These are phyloP conservation scores for Limonium bicolor DNA, from an alignment of 148 eudicot genomes.

Conservation along the genomic window DNA sequence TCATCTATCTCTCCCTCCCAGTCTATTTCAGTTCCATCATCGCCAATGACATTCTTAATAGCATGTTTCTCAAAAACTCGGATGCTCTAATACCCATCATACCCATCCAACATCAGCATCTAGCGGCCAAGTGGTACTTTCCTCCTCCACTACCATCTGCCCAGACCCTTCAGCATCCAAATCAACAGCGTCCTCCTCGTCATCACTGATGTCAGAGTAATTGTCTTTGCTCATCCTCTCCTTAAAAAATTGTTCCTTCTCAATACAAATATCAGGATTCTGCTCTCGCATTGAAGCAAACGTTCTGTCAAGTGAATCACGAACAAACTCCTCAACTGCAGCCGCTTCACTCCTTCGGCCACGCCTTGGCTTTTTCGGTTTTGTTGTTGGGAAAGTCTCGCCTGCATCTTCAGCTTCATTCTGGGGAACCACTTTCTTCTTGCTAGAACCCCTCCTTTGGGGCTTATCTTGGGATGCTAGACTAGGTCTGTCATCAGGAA, in stretches of 20 bases:
- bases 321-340: slow-evolving; percentile 77
- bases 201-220: slow-evolving; percentile 18
- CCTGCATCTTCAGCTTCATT: slow-evolving; percentile 14
- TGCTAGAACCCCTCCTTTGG: slow-evolving; percentile 12
- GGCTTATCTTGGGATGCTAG: slow-evolving; percentile 14
- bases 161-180: slow-evolving; percentile 11
- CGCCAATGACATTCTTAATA: slow-evolving; percentile 67
- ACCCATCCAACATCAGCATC: slow-evolving; percentile 98
- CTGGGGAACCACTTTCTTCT: slow-evolving; percentile 16
- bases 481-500: slow-evolving; percentile 13
- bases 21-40: slow-evolving; percentile 75
- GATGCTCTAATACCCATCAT: slow-evolving; percentile 87
- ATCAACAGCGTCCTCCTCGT: slow-evolving; percentile 18
- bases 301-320: slow-evolving; percentile 43
- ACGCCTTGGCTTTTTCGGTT: slow-evolving; percentile 59
- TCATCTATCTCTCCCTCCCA: slow-evolving; percentile 97
- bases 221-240: slow-evolving; percentile 19
- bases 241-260: slow-evolving; percentile 30
- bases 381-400: slow-evolving; percentile 17
- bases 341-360: slow-evolving; percentile 86
- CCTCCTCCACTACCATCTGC: slow-evolving; percentile 65
- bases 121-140: slow-evolving; percentile 72
- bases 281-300: slow-evolving; percentile 54
- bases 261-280: slow-evolving; percentile 35
- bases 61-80: slow-evolving; percentile 68